Base-by-base conservation (phyloP, 805 yeast species). In the Priceomyces fermenticarens region DNA sequence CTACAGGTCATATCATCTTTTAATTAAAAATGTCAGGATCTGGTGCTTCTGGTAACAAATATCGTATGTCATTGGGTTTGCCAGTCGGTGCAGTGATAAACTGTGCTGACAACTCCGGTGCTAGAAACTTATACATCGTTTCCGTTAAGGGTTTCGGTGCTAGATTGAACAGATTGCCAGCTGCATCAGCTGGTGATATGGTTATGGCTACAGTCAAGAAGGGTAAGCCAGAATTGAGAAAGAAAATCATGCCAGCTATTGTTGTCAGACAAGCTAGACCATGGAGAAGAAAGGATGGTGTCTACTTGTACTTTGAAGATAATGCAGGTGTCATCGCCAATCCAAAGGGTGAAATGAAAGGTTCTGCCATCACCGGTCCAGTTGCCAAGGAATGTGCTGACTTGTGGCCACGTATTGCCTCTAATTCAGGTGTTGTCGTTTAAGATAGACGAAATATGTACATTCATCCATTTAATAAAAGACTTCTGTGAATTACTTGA, bases 341-440 rank as follows among this genome's bases (percentile, higher is more conserved):
- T 81, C 99, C 99, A 72, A 93, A 93, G 93, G 99, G 99, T 83
- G 99, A 93, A 80, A 93, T 95, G 99, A 93, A 93, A 84, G 99
- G 99, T 79, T 95, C 99, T 61, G 99, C 99, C 69, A 93, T 93
- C 75, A 95, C 99, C 70, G 99, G 99, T 77, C 99, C 99, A 69
- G 99, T 93, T 71, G 98, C 97, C 75, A 93, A 93, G 81, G 99
- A 93, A 83, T 95, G 99, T 83, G 99, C 99, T 73, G 99, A 93
- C 73, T 86, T 93, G 76, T 93, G 99, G 99, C 99, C 99, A 75
- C 88, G 99, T 83, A 93, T 93, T 81, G 98, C 99, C 70, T 89
- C 97, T 62, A 88, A 88, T 91, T 93, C 99, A 65, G 99, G 99
- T 88, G 99, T 93, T 74, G 99, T 93, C 75, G 99, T 90, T 74